Evolutionary conservation across 768 basidiomycete genomes (phyloP), one percentile per base, ranked within the genome.

Genomic region (Mycena haematopus): DNA sequence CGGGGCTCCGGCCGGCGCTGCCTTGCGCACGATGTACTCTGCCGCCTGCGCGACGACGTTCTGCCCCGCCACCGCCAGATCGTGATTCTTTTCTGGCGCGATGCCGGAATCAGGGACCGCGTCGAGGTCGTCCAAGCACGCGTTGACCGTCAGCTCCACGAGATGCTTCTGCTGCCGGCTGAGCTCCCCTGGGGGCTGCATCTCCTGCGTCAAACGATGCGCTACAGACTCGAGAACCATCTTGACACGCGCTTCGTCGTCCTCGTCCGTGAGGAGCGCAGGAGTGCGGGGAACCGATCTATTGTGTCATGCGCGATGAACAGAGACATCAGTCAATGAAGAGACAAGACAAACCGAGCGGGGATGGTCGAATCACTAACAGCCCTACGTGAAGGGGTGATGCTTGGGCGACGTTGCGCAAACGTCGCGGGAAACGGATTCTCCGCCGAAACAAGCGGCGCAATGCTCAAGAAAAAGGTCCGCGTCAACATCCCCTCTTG

Each of bases 81-180:
- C 74, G 70, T 87, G 74, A 75, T 78, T 80, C 63, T 84, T 82
- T 40, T 80, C 69, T 53, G 80, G 80, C 50, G 77, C 82, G 46
- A 84, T 81, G 35, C 84, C 86, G 24, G 82, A 82, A 46, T 87
- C 80, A 5, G 44, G 44, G 21, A 45, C 44, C 21, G 44, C 44
- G 57, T 87, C 91, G 61, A 84, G 83, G 72, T 91, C 89, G 67
- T 92, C 65, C 52, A 57, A 42, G 19, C 66, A 86, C 15, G 91
- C 92, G 66, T 89, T 82, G 15, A 91, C 89, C 3, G 92, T 83
- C 63, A 80, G 77, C 58, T 82, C 80, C 29, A 94, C 80, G 59
- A 93, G 90, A 67, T 92, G 86, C 69, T 90, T 91, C 77, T 93
- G 92, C 73, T 93, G 92, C 73, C 91, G 91, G 52, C 84, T 88